Conservation (phyloP, 2,329 filamentous ascomycete genomes). For the Hymenoscyphus linearis region DNA sequence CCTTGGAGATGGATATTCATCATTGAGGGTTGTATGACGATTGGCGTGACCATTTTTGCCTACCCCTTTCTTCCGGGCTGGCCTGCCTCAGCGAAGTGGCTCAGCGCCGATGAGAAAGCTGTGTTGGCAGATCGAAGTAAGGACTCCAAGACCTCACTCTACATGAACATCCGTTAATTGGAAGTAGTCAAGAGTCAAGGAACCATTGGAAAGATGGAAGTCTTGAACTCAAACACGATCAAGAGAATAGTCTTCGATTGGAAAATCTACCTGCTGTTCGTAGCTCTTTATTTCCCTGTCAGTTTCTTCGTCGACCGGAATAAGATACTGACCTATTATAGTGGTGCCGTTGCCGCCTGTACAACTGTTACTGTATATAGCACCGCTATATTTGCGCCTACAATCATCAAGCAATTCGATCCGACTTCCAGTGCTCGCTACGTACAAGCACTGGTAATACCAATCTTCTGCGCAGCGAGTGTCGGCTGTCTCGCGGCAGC, state of each 20-base stretch:
- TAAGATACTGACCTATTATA: background rate
- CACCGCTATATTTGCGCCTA: constrained; percentile 38
- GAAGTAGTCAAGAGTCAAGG: constrained; percentile 27
- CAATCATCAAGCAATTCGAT: constrained; percentile 37
- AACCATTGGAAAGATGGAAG: constrained; percentile 15
- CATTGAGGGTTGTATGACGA: constrained; percentile 31
- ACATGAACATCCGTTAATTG: background rate
- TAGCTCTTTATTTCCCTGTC: background rate
- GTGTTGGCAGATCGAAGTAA: constrained; percentile 30
- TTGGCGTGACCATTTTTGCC: constrained; percentile 4
- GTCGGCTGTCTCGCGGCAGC: constrained; percentile 32
- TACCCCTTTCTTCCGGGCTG: constrained; percentile 33
- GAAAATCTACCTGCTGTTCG: constrained; percentile 35
- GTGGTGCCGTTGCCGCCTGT: constrained; percentile 9
- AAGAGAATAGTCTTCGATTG: constrained; percentile 31
- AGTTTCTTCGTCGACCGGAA: too few species aligned
- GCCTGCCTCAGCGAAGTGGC: constrained; percentile 43
- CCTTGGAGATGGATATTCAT: constrained; percentile 33
- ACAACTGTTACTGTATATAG: constrained; percentile 25
- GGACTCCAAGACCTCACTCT: background rate
- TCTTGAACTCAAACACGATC: constrained; percentile 10
- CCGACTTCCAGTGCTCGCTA: constrained; percentile 32
- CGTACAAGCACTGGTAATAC: constrained; percentile 37
- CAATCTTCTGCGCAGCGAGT: constrained; percentile 34
- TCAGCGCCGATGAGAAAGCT: constrained; percentile 38